Base-by-base conservation (phyloP, 495 filamentous ascomycete species). In the Aspergillus panamensis region DNA sequence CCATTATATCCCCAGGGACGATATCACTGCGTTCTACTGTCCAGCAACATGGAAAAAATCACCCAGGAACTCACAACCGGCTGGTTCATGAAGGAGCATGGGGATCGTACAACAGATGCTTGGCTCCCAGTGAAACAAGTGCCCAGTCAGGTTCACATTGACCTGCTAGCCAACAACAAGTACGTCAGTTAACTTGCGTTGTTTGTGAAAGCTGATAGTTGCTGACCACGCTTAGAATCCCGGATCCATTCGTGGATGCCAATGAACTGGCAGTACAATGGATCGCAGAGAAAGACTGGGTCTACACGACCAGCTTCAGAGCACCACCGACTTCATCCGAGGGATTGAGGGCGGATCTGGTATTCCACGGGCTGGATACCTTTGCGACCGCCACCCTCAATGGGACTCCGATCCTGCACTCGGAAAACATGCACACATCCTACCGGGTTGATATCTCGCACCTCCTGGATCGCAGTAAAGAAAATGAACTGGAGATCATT, bases 221-320 rank as follows among this genome's bases (percentile, higher is more conserved):
- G 35, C 35, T 39, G 35, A 39, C 35, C 10, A 39, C 10, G 29
- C 4, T 62, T 16, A 69, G 84, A 7, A 91, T 90, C 59, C 77
- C 84, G 8, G 81, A 91, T 60, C 85, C 87, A 2, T 88, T 83
- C 64, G 74, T 87, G 57, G 84, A 80, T 49, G 80, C 86, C 70
- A 89, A 89, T 65, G 88, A 92, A 68, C 75, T 80, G 35, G 73
- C 80, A 50, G 82, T 87, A 9, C 88, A 89, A 75, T 90, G 87
- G 87, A 76, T 92, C 14, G 87, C 84, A 54, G 87, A 91, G 65
- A 74, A 76, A 21, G 69, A 73, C 58, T 92, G 88, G 88, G 64
- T 79, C 17, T 92, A 60, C 47, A 47, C 13, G 9, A 54, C 51
- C 7, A 48, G 14, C 3, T 55, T 60, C 39, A 32, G 0, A 10